Evolutionary conservation across 129 eudicot genomes (phyloP).

Genomic region (Helianthus tuberosus): DNA sequence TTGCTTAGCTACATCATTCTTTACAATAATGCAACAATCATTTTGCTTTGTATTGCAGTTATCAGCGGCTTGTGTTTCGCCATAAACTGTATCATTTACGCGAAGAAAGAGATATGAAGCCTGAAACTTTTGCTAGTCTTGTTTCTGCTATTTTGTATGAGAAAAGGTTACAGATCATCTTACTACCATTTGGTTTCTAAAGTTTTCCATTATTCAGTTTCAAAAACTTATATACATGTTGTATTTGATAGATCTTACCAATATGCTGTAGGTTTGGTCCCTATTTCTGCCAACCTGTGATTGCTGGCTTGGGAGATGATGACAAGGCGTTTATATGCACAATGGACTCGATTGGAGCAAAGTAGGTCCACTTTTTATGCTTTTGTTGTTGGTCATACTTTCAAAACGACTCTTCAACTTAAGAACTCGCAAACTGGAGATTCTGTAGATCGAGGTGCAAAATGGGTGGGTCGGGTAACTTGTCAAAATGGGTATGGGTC

Average conservation of each 20-base stretch:
- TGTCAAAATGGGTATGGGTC: no score
- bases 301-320: conserved; percentile 91
- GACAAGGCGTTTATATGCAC: conserved; percentile 97
- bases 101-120: conserved; percentile 98
- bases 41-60: conserved; percentile 35
- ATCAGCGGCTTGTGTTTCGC: conserved; percentile 85
- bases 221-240: no score
- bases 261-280: conserved; percentile 77
- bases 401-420: no score
- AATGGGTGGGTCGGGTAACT: no score
- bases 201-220: no score
- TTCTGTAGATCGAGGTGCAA: no score
- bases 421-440: no score
- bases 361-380: conserved; percentile 51
- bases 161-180: conserved; percentile 63
- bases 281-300: conserved; percentile 89
- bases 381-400: no score
- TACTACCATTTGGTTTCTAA: no score
- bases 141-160: conserved; percentile 92
- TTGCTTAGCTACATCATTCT: no score
- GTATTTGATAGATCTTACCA: neutral
- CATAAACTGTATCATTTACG: conserved; percentile 90
- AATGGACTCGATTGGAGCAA: conserved; percentile 97
- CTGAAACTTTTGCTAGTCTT: conserved; percentile 96
- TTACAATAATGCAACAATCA: no score